Base-by-base conservation (phyloP, 2,329 filamentous ascomycete species). In the Alternaria tenuissima region DNA sequence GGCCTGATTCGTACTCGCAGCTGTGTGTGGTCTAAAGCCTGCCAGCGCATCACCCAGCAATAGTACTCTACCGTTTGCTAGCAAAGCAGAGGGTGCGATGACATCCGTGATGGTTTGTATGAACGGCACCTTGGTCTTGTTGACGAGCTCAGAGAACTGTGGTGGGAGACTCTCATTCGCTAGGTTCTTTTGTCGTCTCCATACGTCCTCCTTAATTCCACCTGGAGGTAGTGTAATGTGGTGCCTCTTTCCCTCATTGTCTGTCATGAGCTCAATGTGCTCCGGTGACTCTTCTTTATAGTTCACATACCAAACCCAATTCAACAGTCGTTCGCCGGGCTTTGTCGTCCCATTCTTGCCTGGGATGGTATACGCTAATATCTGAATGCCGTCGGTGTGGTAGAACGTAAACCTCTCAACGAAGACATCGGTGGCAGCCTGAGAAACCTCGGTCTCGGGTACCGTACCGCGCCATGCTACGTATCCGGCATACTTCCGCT, bases 241-340 rank as follows among this genome's bases (percentile, higher is more conserved):
- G 59, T 83, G 80, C 3, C 64, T 62, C 49, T 69, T 72, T 2
- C 79, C 80, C 14, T 80, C 56, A 2, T 70, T 68, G 53, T 83
- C 81, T 1, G 81, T 83, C 71, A 84, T 79, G 11, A 82, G 63
- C 0, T 79, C 74, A 5, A 68, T 60, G 26, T 81, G 70, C 32
- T 80, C 79, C 3, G 65, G 43, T 0, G 79, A 78, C 5, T 68
- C 44, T 62, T 79, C 74, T 1, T 65, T 38, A 26, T 79, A 73
- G 63, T 82, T 81, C 28, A 66, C 70, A 62, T 84, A 84, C 79
- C 80, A 83, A 1, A 84, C 76, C 73, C 76, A 82, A 63, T 84
- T 84, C 57, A 83, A 63, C 2, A 82, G 71, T 7, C 81, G 74
- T 12, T 80, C 68, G 2, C 79, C 80, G 0, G 71, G 66, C 34